phyloP scores from a whole-genome alignment of 768 basidiomycete species.

The Collybia nuda region DNA sequence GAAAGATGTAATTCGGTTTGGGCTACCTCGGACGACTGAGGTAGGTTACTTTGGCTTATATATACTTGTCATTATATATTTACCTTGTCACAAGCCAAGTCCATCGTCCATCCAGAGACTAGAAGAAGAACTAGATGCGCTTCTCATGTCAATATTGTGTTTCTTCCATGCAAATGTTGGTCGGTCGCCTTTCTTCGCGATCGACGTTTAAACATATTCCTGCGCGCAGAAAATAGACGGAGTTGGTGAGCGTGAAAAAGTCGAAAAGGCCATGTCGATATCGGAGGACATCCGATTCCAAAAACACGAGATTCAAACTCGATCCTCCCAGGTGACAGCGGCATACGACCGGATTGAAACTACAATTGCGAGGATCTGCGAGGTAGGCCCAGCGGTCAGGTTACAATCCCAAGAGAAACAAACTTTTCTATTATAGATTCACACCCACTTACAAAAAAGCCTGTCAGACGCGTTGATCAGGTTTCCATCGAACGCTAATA shows the following conservation, averaged over 20 bases:
- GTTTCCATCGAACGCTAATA: constrained; percentile 25
- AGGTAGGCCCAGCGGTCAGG: constrained; percentile 7
- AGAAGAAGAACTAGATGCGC: constrained; percentile 19
- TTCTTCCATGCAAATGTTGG: constrained; percentile 20
- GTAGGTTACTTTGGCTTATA: neutral
- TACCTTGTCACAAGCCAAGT: constrained; percentile 3
- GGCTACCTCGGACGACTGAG: constrained; percentile 5
- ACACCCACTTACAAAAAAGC: constrained; percentile 27
- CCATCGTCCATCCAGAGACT: constrained; percentile 12
- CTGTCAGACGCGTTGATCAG: constrained; percentile 24
- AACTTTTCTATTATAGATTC: constrained; percentile 21
- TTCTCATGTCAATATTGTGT: constrained; percentile 15
- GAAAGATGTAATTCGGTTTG: constrained; percentile 14
- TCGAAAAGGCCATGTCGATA: constrained; percentile 2
- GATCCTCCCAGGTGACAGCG: constrained; percentile 3
- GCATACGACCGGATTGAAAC: constrained; percentile 6
- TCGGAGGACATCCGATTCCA: constrained; percentile 6
- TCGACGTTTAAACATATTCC: too few species aligned
- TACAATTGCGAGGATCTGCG: constrained; percentile 3
- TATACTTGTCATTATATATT: neutral
- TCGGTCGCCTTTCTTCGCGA: neutral
- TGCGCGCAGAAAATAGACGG: too few species aligned
- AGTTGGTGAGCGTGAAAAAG: constrained; percentile 7
- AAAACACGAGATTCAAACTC: constrained; percentile 3
- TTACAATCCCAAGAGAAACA: neutral